Evolutionary conservation across 83 land plant genomes (phyloP).

Genomic region (Picea abies): DNA sequence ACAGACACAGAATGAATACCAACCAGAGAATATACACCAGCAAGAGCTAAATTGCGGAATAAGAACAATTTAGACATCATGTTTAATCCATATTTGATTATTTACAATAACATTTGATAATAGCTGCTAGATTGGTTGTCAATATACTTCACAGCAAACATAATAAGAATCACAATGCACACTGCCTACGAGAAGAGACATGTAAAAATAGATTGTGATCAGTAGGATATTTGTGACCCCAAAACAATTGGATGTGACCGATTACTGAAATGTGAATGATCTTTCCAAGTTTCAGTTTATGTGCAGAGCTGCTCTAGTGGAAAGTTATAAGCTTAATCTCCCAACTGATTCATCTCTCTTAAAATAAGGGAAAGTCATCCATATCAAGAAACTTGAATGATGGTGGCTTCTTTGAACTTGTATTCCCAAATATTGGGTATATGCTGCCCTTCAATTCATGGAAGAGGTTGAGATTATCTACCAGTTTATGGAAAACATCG

Average conservation of each 20-base stretch:
- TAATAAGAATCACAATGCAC: background rate
- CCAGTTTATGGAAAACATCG: constrained; percentile 89
- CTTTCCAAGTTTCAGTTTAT: background rate
- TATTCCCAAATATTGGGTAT: constrained; percentile 51
- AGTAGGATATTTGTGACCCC: background rate
- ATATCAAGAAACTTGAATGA: constrained; percentile 39
- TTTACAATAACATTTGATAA: constrained; percentile 9
- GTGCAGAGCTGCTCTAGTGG: background rate
- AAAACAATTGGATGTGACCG: background rate
- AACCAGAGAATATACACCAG: background rate
- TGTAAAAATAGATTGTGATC: background rate
- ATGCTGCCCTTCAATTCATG: constrained; percentile 88
- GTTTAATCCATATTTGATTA: background rate
- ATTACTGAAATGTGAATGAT: background rate
- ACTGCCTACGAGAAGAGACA: background rate
- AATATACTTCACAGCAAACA: background rate
- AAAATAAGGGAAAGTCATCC: constrained; percentile 25
- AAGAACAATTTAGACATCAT: background rate
- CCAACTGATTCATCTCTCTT: background rate
- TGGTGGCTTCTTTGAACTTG: constrained; percentile 31
- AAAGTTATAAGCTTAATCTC: background rate
- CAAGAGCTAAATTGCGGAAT: background rate
- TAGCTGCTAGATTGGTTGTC: background rate
- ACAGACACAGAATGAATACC: too few relatives aligned
- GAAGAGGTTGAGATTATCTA: constrained; percentile 92